phyloP scores from a whole-genome alignment of 1,139 yeast species.

The Saccharomycopsis phalli region DNA sequence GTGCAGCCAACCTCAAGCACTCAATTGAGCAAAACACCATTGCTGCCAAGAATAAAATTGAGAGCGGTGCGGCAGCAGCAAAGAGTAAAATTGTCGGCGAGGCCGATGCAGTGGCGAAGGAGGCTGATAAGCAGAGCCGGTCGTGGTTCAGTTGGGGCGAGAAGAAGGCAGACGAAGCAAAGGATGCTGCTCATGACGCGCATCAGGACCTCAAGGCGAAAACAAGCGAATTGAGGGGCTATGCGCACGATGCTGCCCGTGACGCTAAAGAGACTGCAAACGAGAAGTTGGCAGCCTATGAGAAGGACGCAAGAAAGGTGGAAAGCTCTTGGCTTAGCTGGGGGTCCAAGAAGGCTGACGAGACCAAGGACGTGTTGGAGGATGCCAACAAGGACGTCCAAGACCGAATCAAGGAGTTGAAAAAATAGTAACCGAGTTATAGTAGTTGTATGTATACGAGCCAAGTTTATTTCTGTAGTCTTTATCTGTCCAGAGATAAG shows the following conservation, averaged over 20 bases:
- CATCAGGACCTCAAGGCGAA: background rate
- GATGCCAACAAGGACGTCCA: slow-evolving; percentile 12
- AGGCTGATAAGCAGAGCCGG: background rate
- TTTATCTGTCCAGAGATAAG: too few species aligned
- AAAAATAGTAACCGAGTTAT: too few species aligned
- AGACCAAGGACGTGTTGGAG: slow-evolving; percentile 23
- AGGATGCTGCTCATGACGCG: slow-evolving; percentile 13
- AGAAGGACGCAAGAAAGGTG: slow-evolving; percentile 21
- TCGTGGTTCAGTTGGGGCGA: slow-evolving; percentile 9
- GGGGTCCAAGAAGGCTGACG: slow-evolving; percentile 28
- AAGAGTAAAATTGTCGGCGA: slow-evolving; percentile 9
- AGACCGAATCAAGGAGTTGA: too few species aligned
- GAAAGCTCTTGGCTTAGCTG: slow-evolving; percentile 25
- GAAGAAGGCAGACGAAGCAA: slow-evolving; percentile 18
- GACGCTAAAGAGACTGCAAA: slow-evolving; percentile 12
- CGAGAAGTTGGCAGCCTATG: slow-evolving; percentile 16
- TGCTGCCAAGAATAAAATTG: slow-evolving; percentile 19
- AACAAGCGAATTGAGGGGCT: slow-evolving; percentile 16
- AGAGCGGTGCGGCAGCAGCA: background rate
- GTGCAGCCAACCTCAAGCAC: slow-evolving; percentile 20
- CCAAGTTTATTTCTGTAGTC: too few species aligned
- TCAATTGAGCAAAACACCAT: slow-evolving; percentile 20
- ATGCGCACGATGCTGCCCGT: slow-evolving; percentile 7
- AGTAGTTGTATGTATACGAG: too few species aligned
- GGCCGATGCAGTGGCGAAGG: slow-evolving; percentile 1